These are phyloP conservation scores for Flueggea neowawraea DNA, from an alignment of 441 rosid genomes.

Conservation along the genomic window DNA sequence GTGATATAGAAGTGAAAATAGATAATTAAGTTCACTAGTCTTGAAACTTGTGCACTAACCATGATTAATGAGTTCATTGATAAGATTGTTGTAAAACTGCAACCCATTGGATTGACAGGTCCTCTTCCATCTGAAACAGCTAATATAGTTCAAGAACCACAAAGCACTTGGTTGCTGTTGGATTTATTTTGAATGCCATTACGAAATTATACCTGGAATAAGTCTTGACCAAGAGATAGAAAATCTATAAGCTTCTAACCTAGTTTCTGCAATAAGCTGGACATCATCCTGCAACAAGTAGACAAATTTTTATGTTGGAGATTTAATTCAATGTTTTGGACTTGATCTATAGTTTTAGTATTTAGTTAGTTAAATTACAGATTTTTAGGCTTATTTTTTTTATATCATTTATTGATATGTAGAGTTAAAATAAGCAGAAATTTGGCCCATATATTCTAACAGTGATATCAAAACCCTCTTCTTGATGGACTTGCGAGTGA, in stretches of 20 bases:
- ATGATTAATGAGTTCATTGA: slow-evolving; percentile 42
- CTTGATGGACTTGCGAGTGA: too few species aligned
- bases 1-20: too few species aligned
- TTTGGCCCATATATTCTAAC: too few species aligned
- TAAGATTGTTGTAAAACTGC: slow-evolving; percentile 53
- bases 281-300: slow-evolving; percentile 55
- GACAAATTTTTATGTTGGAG: too few species aligned
- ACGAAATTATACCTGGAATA: slow-evolving; percentile 45
- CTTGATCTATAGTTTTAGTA: too few species aligned
- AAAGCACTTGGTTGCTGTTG: not conserved
- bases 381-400: too few species aligned
- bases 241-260: slow-evolving; percentile 63
- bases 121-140: slow-evolving; percentile 63
- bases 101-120: slow-evolving; percentile 53
- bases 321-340: too few species aligned
- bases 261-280: slow-evolving; percentile 53
- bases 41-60: slow-evolving; percentile 21
- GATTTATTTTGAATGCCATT: not conserved
- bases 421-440: too few species aligned
- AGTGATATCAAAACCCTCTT: too few species aligned
- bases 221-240: slow-evolving; percentile 82
- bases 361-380: too few species aligned
- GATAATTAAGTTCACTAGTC: too few species aligned
- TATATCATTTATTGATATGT: too few species aligned
- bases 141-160: not conserved